Base-by-base conservation (phyloP, 768 basidiomycete species). In the Tulasnella sp. region DNA sequence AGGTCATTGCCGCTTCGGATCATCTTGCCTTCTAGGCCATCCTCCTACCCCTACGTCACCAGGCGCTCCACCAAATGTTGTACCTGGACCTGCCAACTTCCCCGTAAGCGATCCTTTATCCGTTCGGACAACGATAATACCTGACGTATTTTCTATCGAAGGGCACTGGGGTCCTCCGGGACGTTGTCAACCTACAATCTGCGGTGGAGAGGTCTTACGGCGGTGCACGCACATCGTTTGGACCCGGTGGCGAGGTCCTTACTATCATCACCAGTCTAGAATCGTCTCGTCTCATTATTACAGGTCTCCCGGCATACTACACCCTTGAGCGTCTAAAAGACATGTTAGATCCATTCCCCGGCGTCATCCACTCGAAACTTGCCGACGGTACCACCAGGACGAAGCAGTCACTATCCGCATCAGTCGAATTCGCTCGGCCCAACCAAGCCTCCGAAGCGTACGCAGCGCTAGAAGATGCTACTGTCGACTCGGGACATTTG, bases 191-290 rank as follows among this genome's bases (percentile, higher is more conserved):
- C 9, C 34, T 15, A 13, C 30, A 43, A 51, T 23, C 15, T 17
- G 19, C 29, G 7, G 34, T 43, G 4, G 8, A 47, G 13, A 24
- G 38, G 23, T 23, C 19, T 38, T 27, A 55, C 44, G 50, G 34
- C 34, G 15, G 34, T 38, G 34, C 45, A 13, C 54, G 38, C 9
- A 77, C 83, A 19, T 77, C 73, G 21, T 72, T 88, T 48, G 77
- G 77, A 30, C 68, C 79, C 0, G 88, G 88, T 0, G 85, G 86
- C 48, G 73, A 75, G 1, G 75, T 89, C 2, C 68, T 73, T 24
- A 75, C 79, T 0, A 67, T 88, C 4, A 69, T 69, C 5, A 88
- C 86, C 1, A 82, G 82, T 1, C 84, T 88, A 43, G 87, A 91
- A 65, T 82, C 83, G 0, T 78, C 77, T 4, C 81, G 80, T 73